Evolutionary conservation across 768 basidiomycete species (phyloP).

Genomic region (Calocera cornea): DNA sequence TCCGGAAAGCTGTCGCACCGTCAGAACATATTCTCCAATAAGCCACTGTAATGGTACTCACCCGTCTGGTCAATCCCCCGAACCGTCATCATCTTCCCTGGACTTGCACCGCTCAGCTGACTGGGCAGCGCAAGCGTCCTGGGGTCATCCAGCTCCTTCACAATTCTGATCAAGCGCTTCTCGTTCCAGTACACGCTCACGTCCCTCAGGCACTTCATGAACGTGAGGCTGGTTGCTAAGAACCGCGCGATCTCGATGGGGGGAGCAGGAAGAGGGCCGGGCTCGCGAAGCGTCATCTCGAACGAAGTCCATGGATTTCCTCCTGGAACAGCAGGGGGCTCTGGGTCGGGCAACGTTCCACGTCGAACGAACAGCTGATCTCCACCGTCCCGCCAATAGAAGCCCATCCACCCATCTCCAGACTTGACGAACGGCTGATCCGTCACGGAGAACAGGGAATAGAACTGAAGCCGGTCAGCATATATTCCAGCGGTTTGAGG

Average conservation of each 20-base stretch:
- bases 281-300: conserved; percentile 75
- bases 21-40: background rate
- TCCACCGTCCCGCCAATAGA: conserved; percentile 89
- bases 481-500: background rate
- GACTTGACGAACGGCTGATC: conserved; percentile 29
- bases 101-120: conserved; percentile 43
- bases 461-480: conserved; percentile 17
- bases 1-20: conserved; percentile 44
- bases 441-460: conserved; percentile 20
- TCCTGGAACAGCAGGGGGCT: conserved; percentile 19
- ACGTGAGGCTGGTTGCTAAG: conserved; percentile 80
- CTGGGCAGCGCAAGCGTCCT: conserved; percentile 36
- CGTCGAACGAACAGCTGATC: conserved; percentile 78
- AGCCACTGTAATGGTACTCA: background rate
- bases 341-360: conserved; percentile 40
- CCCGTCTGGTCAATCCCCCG: conserved; percentile 44
- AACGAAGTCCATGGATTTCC: conserved; percentile 67
- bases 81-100: conserved; percentile 53
- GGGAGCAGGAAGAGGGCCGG: conserved; percentile 59
- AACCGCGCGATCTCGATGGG: conserved; percentile 80
- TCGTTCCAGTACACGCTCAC: conserved; percentile 76
- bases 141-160: conserved; percentile 30
- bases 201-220: conserved; percentile 67
- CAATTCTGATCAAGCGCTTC: conserved; percentile 50
- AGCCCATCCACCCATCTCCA: conserved; percentile 79